These are phyloP conservation scores for Blastobotrys illinoisensis DNA, from an alignment of 1,139 yeast species.

Conservation along the genomic window DNA sequence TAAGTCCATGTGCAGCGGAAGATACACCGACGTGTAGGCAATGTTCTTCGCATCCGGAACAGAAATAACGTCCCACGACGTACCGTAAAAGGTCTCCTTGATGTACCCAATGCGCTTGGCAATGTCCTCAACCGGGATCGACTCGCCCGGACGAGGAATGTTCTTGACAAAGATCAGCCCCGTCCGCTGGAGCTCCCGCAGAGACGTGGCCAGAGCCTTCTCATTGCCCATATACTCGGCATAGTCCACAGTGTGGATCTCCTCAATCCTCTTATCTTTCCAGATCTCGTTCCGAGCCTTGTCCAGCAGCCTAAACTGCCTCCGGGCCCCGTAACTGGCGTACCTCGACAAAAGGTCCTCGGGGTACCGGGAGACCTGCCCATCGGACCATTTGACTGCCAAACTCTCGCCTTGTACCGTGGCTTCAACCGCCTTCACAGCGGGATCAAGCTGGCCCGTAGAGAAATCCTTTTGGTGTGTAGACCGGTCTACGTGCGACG, in stretches of 20 bases:
- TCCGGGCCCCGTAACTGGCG: slow-evolving; percentile 36
- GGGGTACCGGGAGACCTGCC: slow-evolving; percentile 45
- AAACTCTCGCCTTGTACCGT: slow-evolving; percentile 34
- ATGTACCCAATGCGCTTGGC: slow-evolving; percentile 66
- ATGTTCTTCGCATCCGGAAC: slow-evolving; percentile 62
- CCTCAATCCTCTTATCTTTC: slow-evolving; percentile 22
- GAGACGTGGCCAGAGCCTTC: slow-evolving; percentile 36
- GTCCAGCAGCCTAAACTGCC: slow-evolving; percentile 29
- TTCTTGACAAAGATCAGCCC: slow-evolving; percentile 56
- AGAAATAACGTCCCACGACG: slow-evolving; percentile 63
- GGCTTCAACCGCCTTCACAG: slow-evolving; percentile 29
- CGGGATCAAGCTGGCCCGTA: slow-evolving; percentile 44
- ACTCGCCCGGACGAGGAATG: slow-evolving; percentile 41
- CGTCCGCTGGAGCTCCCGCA: slow-evolving; percentile 47
- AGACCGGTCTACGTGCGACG: slow-evolving; percentile 47
- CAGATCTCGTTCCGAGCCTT: slow-evolving; percentile 30
- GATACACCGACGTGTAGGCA: slow-evolving; percentile 61
- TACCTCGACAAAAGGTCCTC: slow-evolving; percentile 44
- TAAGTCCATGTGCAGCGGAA: slow-evolving; percentile 78
- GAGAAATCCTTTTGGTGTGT: slow-evolving; percentile 64
- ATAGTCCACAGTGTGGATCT: slow-evolving; percentile 36
- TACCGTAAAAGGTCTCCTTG: slow-evolving; percentile 69
- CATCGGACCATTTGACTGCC: slow-evolving; percentile 52
- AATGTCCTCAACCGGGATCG: slow-evolving; percentile 38
- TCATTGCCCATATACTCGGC: slow-evolving; percentile 42